A percentile compares a stretch with the other conserved stretches of the same genome.
Evolutionary conservation across 2,329 filamentous ascomycete species (phyloP).

Genomic region (Pyricularia sp.): DNA sequence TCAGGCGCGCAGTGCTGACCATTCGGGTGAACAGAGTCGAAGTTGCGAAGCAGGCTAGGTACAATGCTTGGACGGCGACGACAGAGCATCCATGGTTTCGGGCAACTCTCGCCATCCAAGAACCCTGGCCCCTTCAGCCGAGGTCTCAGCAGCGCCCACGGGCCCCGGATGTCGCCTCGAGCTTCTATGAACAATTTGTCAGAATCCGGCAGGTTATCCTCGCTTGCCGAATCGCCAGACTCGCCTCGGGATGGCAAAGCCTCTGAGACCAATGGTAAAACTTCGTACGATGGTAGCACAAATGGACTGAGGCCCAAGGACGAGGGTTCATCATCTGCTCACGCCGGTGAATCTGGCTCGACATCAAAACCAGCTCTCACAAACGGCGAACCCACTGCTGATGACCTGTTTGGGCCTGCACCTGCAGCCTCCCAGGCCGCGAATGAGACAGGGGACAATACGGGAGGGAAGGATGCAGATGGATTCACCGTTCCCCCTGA

Average conservation of each 20-base stretch:
- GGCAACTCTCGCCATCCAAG: slow-evolving; percentile 42
- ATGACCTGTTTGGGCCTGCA: slow-evolving; percentile 38
- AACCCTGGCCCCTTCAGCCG: slow-evolving; percentile 41
- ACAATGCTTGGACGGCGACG: slow-evolving; percentile 55
- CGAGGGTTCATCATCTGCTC: slow-evolving; percentile 8
- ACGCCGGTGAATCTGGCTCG: slow-evolving; percentile 11
- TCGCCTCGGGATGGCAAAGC: slow-evolving; percentile 15
- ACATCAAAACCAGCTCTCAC: slow-evolving; percentile 17
- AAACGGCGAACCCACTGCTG: slow-evolving; percentile 29
- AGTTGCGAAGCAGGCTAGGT: slow-evolving; percentile 49
- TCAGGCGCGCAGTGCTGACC: slow-evolving; percentile 12
- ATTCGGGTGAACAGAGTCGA: slow-evolving; percentile 30
- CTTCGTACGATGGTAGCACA: slow-evolving; percentile 25
- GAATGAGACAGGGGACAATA: slow-evolving; percentile 12
- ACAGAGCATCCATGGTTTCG: slow-evolving; percentile 53
- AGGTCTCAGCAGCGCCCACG: slow-evolving; percentile 49
- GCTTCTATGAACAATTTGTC: slow-evolving; percentile 46
- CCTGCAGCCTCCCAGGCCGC: slow-evolving; percentile 33
- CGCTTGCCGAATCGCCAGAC: slow-evolving; percentile 44
- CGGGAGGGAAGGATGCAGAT: slow-evolving; percentile 52
- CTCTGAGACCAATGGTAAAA: slow-evolving; percentile 18
- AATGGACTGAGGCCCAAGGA: slow-evolving; percentile 24
- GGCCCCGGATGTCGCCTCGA: slow-evolving; percentile 41
- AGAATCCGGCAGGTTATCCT: slow-evolving; percentile 40
- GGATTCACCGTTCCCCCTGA: slow-evolving; percentile 62